Evolutionary conservation across 495 filamentous ascomycete genomes (phyloP).

Genomic region (Xylaria venustula): DNA sequence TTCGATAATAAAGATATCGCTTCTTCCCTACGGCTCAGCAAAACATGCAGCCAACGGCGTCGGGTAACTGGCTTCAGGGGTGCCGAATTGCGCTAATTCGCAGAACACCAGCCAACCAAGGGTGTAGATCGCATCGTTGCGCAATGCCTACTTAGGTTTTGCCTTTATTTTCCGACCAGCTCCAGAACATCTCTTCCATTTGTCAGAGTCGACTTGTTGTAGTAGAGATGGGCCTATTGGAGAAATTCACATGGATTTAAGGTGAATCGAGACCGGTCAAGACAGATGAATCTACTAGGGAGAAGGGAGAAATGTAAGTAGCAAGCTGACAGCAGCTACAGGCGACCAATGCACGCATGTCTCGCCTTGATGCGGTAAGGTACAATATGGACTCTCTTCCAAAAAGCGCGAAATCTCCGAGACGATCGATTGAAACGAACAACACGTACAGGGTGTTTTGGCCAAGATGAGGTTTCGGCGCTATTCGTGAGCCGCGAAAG

Average conservation of each 20-base stretch:
- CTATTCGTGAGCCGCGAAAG: background rate
- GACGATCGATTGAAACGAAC: background rate
- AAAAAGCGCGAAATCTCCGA: constrained; percentile 1
- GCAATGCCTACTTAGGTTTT: background rate
- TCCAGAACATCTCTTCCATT: background rate
- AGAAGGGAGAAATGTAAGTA: background rate
- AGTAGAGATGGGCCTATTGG: background rate
- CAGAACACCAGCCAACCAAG: background rate
- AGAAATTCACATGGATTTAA: background rate
- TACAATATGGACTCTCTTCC: background rate
- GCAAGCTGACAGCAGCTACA: background rate
- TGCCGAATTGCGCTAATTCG: background rate
- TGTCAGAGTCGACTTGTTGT: background rate
- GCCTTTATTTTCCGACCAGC: background rate
- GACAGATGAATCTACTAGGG: background rate
- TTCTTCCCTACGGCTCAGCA: background rate
- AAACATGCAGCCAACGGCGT: background rate
- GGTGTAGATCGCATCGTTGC: background rate
- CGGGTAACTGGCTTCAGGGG: background rate
- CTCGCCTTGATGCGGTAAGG: background rate
- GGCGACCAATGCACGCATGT: background rate
- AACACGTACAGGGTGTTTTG: background rate
- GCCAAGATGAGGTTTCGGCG: background rate
- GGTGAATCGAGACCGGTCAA: background rate
- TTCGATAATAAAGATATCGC: background rate